Base-by-base conservation (phyloP, 495 filamentous ascomycete species). In the Paragyromitra xinjiangensis region DNA sequence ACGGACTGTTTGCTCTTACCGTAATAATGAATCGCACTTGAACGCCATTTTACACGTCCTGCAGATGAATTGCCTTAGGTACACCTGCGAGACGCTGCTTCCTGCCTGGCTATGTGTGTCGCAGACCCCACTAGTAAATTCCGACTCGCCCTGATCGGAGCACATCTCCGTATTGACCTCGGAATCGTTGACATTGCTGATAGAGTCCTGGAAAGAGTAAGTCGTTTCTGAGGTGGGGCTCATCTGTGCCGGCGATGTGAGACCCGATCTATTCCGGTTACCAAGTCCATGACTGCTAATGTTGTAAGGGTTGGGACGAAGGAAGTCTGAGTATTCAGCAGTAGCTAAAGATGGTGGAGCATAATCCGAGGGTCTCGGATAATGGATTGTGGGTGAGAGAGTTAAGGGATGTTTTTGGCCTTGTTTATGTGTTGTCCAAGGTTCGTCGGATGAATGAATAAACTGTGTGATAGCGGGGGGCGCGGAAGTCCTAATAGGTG, bases 21-120 rank as follows among this genome's bases (percentile, higher is more conserved):
- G 74, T 69, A 81, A 59, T 56, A 82, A 62, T 59, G 81, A 82
- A 66, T 82, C 80, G 64, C 81, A 82, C 44, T 77, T 78, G 56
- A 82, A 82, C 26, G 37, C 0, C 34, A 26, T 8, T 50, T 71
- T 73, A 64, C 81, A 82, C 9, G 29, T 70, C 22, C 58, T 66
- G 58, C 80, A 82, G 6, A 63, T 16, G 55, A 79, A 74, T 34
- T 79, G 69, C 63, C 45, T 79, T 64, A 39, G 24, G 71, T 72
- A 78, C 73, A 77, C 61, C 61, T 55, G 55, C 14, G 74, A 77
- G 53, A 70, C 51, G 14, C 59, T 72, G 48, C 77, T 79, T 42
- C 77, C 77, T 3, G 77, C 67, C 44, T 79, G 77, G 48, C 77
- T 79, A 9, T 62, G 75, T 0, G 78, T 79, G 44, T 80, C 78